phyloP scores from a whole-genome alignment of 257 asterid genomes.

The Capsicum chinense region DNA sequence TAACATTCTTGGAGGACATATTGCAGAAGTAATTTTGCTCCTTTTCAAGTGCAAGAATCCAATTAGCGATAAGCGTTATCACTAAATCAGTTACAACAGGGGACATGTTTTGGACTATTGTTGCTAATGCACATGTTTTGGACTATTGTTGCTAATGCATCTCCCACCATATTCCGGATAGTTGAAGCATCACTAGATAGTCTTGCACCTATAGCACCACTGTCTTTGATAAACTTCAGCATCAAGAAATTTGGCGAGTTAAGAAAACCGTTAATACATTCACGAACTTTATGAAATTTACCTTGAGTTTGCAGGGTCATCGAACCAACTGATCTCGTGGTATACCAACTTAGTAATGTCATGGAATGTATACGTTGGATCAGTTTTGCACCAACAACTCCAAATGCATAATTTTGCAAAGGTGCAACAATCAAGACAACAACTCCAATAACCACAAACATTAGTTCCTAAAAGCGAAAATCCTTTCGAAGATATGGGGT shows the following conservation, averaged over 20 bases:
- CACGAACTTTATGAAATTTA: not conserved
- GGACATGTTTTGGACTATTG: constrained; percentile 58
- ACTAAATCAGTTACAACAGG: constrained; percentile 54
- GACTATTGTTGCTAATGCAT: constrained; percentile 57
- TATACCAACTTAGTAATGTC: constrained; percentile 43
- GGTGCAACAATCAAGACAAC: constrained; percentile 42
- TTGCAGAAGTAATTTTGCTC: no score
- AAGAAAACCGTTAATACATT: not conserved
- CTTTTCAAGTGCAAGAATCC: constrained; percentile 48
- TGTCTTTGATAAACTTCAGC: constrained; percentile 28
- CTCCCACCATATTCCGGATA: constrained; percentile 63
- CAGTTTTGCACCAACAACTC: constrained; percentile 53
- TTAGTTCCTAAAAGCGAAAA: constrained; percentile 51
- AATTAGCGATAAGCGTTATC: constrained; percentile 61
- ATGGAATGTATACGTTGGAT: constrained; percentile 44
- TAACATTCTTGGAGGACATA: no score
- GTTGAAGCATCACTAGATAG: constrained; percentile 63
- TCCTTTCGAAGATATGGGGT: constrained; percentile 37
- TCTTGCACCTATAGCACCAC: constrained; percentile 63
- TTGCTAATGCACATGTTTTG: constrained; percentile 57
- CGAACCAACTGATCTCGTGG: constrained; percentile 58
- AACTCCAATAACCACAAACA: constrained; percentile 45
- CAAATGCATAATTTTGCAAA: constrained; percentile 46
- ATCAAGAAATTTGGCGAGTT: constrained; percentile 4
- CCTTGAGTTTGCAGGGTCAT: constrained; percentile 50